Evolutionary conservation across 352 stramenopile genomes (phyloP).

Genomic region (Globisporangium abappressorium): DNA sequence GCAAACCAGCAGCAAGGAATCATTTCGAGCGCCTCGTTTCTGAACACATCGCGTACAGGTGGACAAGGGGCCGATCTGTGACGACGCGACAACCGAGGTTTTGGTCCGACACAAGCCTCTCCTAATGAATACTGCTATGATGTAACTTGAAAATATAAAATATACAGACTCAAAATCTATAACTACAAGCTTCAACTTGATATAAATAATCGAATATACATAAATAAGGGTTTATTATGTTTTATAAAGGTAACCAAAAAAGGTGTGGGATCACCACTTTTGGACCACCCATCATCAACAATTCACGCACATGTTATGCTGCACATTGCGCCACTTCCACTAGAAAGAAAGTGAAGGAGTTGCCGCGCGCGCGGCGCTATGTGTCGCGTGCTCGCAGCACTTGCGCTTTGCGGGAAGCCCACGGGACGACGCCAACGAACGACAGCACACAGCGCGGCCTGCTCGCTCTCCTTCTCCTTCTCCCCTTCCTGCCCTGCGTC

Average conservation of each 20-base stretch:
- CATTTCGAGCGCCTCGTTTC: neutral
- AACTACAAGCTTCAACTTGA: neutral
- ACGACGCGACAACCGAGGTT: neutral
- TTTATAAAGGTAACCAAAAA: neutral
- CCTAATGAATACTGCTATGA: neutral
- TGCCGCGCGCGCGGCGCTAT: neutral
- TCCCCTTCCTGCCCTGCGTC: neutral
- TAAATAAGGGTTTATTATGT: neutral
- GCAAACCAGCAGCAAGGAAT: neutral
- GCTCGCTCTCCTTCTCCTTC: neutral
- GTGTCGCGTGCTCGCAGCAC: neutral
- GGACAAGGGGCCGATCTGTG: neutral
- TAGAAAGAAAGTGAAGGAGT: neutral
- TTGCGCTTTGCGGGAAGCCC: neutral
- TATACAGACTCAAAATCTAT: neutral
- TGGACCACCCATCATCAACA: neutral
- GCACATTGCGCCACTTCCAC: neutral
- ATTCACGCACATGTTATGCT: neutral
- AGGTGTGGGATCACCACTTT: neutral
- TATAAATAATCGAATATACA: too few relatives aligned
- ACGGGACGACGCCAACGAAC: neutral
- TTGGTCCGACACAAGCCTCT: neutral
- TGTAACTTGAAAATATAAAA: neutral
- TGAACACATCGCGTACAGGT: conserved; percentile 1
- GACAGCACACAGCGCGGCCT: neutral